Evolutionary conservation across 2,329 filamentous ascomycete species (phyloP).

Genomic region (Fusarium oxysporum): DNA sequence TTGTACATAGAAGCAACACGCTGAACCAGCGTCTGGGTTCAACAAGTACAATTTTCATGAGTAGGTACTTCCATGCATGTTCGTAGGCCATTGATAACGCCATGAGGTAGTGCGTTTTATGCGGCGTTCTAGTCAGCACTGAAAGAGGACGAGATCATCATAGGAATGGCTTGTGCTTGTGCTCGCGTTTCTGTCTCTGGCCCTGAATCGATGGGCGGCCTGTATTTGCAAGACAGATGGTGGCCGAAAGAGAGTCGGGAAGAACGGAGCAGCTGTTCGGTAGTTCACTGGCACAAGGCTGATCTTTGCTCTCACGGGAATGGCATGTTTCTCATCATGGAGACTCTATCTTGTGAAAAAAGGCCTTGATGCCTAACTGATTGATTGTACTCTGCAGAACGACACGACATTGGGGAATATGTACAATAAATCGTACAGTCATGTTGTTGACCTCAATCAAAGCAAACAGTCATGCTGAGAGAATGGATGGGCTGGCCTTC

Average conservation of each 20-base stretch:
- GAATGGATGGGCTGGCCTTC: neutral
- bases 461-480: neutral
- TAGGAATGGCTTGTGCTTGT: constrained; percentile 16
- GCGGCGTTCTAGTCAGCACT: constrained; percentile 11
- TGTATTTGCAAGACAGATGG: constrained; percentile 12
- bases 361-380: constrained; percentile 18
- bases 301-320: constrained; percentile 22
- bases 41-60: constrained; percentile 17
- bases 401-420: neutral
- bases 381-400: constrained; percentile 1
- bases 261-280: constrained; percentile 3
- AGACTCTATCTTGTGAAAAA: neutral
- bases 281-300: constrained; percentile 13
- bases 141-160: constrained; percentile 17
- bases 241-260: constrained; percentile 13
- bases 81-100: constrained; percentile 20
- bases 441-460: neutral
- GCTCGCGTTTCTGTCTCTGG: constrained; percentile 4
- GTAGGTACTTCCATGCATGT: neutral
- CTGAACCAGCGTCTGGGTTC: constrained; percentile 16
- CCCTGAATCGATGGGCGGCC: constrained; percentile 2
- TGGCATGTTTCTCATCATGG: constrained; percentile 5
- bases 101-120: constrained; percentile 15
- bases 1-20: constrained; percentile 7
- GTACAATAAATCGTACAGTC: neutral